Evolutionary conservation across 1,284 basidiomycete species (phyloP).

Genomic region (Flammula alnicola): DNA sequence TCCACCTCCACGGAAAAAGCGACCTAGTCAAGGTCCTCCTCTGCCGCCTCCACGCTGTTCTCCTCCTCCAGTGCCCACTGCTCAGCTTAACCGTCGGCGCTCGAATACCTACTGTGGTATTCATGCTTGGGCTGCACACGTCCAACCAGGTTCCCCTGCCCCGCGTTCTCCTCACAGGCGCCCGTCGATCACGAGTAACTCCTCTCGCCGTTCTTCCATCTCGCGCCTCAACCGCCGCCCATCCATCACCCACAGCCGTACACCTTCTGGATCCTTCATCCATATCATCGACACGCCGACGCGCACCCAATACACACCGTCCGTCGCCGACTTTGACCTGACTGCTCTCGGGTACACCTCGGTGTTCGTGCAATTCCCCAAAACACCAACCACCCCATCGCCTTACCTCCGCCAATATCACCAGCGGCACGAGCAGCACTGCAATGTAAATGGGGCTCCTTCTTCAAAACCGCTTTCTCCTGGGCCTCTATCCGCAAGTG

Average conservation of each 20-base stretch:
- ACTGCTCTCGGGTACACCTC: constrained; percentile 66
- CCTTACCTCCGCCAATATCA: constrained; percentile 26
- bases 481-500: constrained; percentile 20
- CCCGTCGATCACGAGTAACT: constrained; percentile 32
- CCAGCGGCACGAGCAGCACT: constrained; percentile 11
- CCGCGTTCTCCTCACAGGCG: constrained; percentile 50
- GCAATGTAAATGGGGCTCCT: background rate
- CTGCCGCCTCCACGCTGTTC: constrained; percentile 16
- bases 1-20: constrained; percentile 37
- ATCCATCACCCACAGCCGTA: constrained; percentile 45
- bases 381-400: constrained; percentile 48
- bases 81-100: constrained; percentile 26
- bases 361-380: constrained; percentile 63
- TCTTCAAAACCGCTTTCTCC: constrained; percentile 11
- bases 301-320: constrained; percentile 33
- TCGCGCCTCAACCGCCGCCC: constrained; percentile 30
- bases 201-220: constrained; percentile 30
- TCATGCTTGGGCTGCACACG: constrained; percentile 58
- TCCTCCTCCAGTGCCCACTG: constrained; percentile 15
- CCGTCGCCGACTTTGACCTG: constrained; percentile 54
- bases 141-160: constrained; percentile 70
- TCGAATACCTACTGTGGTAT: constrained; percentile 48
- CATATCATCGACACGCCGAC: constrained; percentile 27
- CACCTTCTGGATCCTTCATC: constrained; percentile 30
- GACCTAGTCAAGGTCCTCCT: constrained; percentile 21